A percentile compares a stretch with the other conserved stretches of the same genome.
phyloP scores from a whole-genome alignment of 2,329 filamentous ascomycete species.

The Allantophomopsis cytisporea region DNA sequence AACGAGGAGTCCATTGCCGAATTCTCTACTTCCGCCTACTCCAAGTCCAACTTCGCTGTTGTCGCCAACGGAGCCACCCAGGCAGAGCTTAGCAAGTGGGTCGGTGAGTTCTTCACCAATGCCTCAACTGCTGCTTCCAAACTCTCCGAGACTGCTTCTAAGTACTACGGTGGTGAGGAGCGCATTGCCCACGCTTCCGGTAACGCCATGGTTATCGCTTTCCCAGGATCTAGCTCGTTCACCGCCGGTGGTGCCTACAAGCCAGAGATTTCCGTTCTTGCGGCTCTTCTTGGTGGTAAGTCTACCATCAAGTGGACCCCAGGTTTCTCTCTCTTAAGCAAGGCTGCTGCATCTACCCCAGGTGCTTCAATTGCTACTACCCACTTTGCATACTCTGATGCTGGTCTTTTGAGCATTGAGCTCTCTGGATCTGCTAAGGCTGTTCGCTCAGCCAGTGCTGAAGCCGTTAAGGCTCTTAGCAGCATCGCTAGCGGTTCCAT shows the following conservation, averaged over 20 bases:
- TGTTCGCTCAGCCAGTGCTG: conserved; percentile 61
- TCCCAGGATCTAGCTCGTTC: conserved; percentile 75
- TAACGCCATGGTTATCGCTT: conserved; percentile 80
- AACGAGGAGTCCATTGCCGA: conserved; percentile 59
- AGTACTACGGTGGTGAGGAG: conserved; percentile 94
- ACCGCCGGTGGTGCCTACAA: conserved; percentile 61
- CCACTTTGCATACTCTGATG: conserved; percentile 83
- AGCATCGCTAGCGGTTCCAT: conserved; percentile 63
- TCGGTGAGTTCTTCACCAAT: conserved; percentile 77
- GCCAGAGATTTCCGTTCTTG: conserved; percentile 78
- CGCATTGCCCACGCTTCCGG: conserved; percentile 64
- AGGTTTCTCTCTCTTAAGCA: conserved; percentile 82
- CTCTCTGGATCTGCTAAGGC: conserved; percentile 62
- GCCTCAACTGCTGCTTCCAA: conserved; percentile 34
- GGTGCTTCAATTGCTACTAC: conserved; percentile 58
- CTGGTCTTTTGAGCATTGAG: conserved; percentile 76
- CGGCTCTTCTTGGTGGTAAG: conserved; percentile 79
- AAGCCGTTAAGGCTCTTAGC: conserved; percentile 72
- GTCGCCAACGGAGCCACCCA: conserved; percentile 79
- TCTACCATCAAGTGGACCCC: conserved; percentile 90
- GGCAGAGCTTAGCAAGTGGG: conserved; percentile 72
- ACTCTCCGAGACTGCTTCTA: conserved; percentile 50
- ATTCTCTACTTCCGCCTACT: conserved; percentile 69
- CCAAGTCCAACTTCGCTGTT: conserved; percentile 82
- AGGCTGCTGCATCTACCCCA: conserved; percentile 55